Evolutionary conservation across 192 early-diverging fungal species (phyloP), one percentile per base, ranked within the genome.

Genomic region (Lobosporangium transversale): DNA sequence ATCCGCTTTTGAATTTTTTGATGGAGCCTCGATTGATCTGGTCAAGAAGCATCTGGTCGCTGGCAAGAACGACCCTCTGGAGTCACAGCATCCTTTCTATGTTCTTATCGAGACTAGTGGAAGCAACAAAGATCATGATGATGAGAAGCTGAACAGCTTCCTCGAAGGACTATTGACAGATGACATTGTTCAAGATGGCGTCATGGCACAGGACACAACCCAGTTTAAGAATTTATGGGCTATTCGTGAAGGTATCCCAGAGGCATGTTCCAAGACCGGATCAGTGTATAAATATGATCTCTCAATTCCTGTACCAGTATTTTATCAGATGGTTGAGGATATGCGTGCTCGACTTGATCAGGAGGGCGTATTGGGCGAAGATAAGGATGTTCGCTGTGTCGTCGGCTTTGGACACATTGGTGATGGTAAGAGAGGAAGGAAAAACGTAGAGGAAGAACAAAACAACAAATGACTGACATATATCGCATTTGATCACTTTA

Each of bases 1-100:
- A 35, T 96, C 94, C n/a, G 98, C 97, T 0, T 99, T 94, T 66
- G 98, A 99, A 81, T 99, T 98, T 70, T 99, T 93, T 88, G 98
- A 99, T 74, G 66, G 60, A 26, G 80, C 76, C 24, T 89, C 90
- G 48, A 83, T 94, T 53, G 66, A 89, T n/a, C 84, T 98, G 10
- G 91, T 95, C 47, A 89, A 94, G 52, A 70, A 89, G 53, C 94
- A 98, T 75, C 73, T 91, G 31, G 79, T 74, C 0, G 65, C 66
- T n/a, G 78, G 81, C 21, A 67, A 83, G 51, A 90, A 93, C 47
- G 87, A 85, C 43, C 91, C 94, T 15, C 84, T 96, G 55, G 78
- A 83, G 21, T 63, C 69, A 4, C 74, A 88, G 27, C 89, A 88
- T 42, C 94, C 93, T n/a, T 99, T 98, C 81, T 96, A 96, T 65